These are phyloP conservation scores for Syzygium aqueum DNA, from an alignment of 345 rosid genomes.

Conservation along the genomic window DNA sequence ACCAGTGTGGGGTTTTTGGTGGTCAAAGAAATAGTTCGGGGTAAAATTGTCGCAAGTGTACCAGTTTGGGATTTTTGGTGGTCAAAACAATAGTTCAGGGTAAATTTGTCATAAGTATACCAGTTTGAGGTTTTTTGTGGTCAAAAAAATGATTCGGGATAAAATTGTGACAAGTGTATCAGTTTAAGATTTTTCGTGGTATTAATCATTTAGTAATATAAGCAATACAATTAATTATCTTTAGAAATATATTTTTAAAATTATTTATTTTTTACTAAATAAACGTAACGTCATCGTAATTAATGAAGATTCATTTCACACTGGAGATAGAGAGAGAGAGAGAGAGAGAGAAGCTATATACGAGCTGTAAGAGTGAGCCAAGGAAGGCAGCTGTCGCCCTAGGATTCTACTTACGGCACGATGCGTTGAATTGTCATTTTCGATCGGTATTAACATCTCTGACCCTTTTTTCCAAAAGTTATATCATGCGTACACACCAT, in stretches of 20 bases:
- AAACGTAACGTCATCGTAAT: no score
- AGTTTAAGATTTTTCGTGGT: no score
- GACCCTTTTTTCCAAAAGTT: not conserved
- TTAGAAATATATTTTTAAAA: rapidly evolving
- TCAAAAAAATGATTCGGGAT: no score
- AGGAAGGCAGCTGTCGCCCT: not conserved
- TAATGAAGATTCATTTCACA: not conserved
- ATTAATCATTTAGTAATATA: no score
- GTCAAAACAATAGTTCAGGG: no score
- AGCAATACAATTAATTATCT: rapidly evolving
- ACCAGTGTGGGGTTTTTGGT: no score
- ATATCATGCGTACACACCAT: not conserved
- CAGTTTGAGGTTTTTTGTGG: no score
- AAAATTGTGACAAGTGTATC: no score
- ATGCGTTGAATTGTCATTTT: not conserved
- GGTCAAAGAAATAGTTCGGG: no score
- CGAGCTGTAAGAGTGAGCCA: not conserved
- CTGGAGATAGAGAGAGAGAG: not conserved
- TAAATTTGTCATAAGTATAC: no score
- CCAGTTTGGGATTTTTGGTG: no score
- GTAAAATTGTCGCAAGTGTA: no score
- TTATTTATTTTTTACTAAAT: rapidly evolving
- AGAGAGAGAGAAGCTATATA: not conserved
- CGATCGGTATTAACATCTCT: not conserved
- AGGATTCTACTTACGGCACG: not conserved